phyloP scores from a whole-genome alignment of 768 basidiomycete genomes.

The Lepiota brunneoincarnata region DNA sequence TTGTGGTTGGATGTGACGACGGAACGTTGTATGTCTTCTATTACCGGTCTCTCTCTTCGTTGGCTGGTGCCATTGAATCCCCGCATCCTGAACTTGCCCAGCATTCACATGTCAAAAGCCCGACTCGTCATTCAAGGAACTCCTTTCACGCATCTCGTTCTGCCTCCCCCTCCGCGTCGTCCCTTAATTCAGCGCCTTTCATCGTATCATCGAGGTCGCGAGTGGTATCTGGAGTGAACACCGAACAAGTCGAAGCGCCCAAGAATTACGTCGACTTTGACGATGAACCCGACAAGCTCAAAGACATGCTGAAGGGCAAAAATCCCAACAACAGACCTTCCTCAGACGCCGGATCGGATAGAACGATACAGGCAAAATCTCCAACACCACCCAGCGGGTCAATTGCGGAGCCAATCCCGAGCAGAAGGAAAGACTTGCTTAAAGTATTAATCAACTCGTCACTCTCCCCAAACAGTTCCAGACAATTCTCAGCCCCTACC shows the following conservation, averaged over 20 bases:
- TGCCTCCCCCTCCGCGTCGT: slow-evolving; percentile 30
- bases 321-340: slow-evolving; percentile 35
- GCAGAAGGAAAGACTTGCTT: slow-evolving; percentile 32
- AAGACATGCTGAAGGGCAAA: slow-evolving; percentile 64
- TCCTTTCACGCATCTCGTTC: slow-evolving; percentile 31
- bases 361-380: slow-evolving; percentile 16
- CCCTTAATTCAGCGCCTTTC: slow-evolving; percentile 40
- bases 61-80: slow-evolving; percentile 13
- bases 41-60: slow-evolving; percentile 13
- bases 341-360: slow-evolving; percentile 22
- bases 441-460: slow-evolving; percentile 45
- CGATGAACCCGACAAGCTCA: slow-evolving; percentile 74
- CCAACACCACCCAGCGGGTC: slow-evolving; percentile 25
- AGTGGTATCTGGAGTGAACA: slow-evolving; percentile 69
- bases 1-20: slow-evolving; percentile 41
- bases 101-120: slow-evolving; percentile 19
- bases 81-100: slow-evolving; percentile 14
- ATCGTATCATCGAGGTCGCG: slow-evolving; percentile 53
- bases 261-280: slow-evolving; percentile 82
- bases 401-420: slow-evolving; percentile 21
- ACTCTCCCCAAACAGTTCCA: slow-evolving; percentile 40
- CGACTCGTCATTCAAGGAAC: slow-evolving; percentile 17
- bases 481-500: slow-evolving; percentile 37
- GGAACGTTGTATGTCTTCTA: slow-evolving; percentile 42
- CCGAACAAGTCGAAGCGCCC: slow-evolving; percentile 71